These are phyloP conservation scores for Angomonas desouzai DNA, from an alignment of 208 protist species.

Conservation along the genomic window DNA sequence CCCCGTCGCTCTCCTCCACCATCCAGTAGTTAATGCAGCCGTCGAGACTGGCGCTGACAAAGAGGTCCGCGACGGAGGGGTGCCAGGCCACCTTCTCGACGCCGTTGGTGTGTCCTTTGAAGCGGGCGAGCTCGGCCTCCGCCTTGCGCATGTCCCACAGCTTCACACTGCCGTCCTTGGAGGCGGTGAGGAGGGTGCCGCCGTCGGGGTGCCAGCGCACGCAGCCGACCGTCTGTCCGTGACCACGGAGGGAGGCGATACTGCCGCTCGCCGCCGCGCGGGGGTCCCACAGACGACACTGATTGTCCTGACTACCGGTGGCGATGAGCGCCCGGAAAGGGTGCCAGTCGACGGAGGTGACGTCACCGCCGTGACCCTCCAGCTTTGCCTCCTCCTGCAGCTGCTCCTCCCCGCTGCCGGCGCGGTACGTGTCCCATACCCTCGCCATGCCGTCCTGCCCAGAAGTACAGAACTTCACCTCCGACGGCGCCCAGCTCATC, in stretches of 20 bases:
- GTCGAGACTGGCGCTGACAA: slow-evolving; percentile 70
- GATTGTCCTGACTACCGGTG: slow-evolving; percentile 83
- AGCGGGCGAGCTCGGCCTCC: slow-evolving; percentile 68
- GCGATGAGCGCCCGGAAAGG: slow-evolving; percentile 75
- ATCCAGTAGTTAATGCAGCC: slow-evolving; percentile 84
- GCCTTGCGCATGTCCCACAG: slow-evolving; percentile 85
- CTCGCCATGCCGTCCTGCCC: slow-evolving; percentile 81
- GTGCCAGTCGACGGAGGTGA: slow-evolving; percentile 87
- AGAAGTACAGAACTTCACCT: slow-evolving; percentile 80
- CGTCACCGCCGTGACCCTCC: slow-evolving; percentile 84
- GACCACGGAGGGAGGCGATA: slow-evolving; percentile 74
- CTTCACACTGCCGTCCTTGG: slow-evolving; percentile 75
- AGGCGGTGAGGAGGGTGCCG: slow-evolving; percentile 64
- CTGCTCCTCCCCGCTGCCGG: slow-evolving; percentile 33
- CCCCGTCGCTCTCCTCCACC: slow-evolving; percentile 68
- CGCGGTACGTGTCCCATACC: slow-evolving; percentile 76
- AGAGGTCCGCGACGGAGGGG: slow-evolving; percentile 65
- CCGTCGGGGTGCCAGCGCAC: slow-evolving; percentile 85
- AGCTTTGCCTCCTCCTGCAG: slow-evolving; percentile 77
- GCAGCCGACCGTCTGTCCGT: slow-evolving; percentile 72
- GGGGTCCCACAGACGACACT: slow-evolving; percentile 85
- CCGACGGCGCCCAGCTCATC: slow-evolving; percentile 69
- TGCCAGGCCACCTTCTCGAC: slow-evolving; percentile 82
- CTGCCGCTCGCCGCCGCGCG: slow-evolving; percentile 68
- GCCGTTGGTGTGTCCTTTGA: slow-evolving; percentile 69